phyloP scores from a whole-genome alignment of 2,329 filamentous ascomycete species.

The Chrysoporthe puriensis region DNA sequence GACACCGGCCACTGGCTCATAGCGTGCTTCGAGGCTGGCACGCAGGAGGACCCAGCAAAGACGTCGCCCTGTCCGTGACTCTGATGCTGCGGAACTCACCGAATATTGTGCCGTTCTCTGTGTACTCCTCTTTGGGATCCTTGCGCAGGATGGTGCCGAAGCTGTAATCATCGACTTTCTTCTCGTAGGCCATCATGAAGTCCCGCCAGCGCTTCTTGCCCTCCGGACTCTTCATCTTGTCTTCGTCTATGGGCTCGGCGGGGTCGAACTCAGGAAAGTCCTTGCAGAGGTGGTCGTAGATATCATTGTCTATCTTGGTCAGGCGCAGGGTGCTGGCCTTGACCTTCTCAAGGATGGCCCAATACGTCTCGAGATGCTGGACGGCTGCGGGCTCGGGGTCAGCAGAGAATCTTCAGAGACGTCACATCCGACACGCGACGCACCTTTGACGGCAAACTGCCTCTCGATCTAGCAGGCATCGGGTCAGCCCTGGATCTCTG shows the following conservation, averaged over 20 bases:
- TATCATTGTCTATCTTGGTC: slow-evolving; percentile 94
- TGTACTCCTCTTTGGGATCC: slow-evolving; percentile 81
- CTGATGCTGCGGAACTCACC: slow-evolving; percentile 54
- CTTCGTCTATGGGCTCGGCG: slow-evolving; percentile 78
- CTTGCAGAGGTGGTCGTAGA: slow-evolving; percentile 82
- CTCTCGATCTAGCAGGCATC: slow-evolving; percentile 78
- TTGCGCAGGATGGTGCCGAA: slow-evolving; percentile 92
- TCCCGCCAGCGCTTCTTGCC: slow-evolving; percentile 95
- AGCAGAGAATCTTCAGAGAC: slow-evolving; percentile 28
- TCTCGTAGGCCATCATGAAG: slow-evolving; percentile 93
- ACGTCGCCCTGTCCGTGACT: no score
- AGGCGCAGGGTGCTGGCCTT: slow-evolving; percentile 86
- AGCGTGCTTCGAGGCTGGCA: slow-evolving; percentile 63
- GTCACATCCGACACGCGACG: slow-evolving; percentile 14
- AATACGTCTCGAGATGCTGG: slow-evolving; percentile 96
- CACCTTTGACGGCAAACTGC: slow-evolving; percentile 97
- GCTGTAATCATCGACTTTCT: slow-evolving; percentile 95
- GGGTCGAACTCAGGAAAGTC: slow-evolving; percentile 95
- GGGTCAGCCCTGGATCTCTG: slow-evolving; percentile 11
- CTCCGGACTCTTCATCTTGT: slow-evolving; percentile 95
- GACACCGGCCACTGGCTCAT: slow-evolving; percentile 67
- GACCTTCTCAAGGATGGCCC: slow-evolving; percentile 89
- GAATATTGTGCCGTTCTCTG: slow-evolving; percentile 88
- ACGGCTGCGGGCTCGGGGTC: slow-evolving; percentile 58
- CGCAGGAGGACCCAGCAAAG: slow-evolving; percentile 33